Percentiles rank a stretch among this genome's conserved stretches.
These are phyloP conservation scores for Microcyclosporella mali DNA, from an alignment of 2,329 filamentous ascomycete species.

Conservation along the genomic window DNA sequence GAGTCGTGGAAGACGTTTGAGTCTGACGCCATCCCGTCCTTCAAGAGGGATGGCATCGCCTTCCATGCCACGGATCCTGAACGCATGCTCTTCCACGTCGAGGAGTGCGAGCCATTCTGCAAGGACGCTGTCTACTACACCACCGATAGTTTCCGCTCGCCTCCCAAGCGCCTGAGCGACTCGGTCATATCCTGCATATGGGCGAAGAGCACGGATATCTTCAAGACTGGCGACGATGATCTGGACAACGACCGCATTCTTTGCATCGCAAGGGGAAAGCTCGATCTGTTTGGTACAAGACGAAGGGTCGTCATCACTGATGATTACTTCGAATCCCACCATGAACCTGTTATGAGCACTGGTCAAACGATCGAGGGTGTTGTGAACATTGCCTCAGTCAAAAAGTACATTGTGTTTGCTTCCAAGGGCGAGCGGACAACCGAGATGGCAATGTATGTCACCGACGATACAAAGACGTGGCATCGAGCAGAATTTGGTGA, in stretches of 20 bases:
- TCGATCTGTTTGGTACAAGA: slow-evolving; percentile 64
- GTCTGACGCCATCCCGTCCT: slow-evolving; percentile 53
- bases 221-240: slow-evolving; percentile 61
- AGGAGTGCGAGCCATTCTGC: slow-evolving; percentile 36
- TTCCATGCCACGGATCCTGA: slow-evolving; percentile 82
- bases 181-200: slow-evolving; percentile 75
- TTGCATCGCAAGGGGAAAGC: slow-evolving; percentile 70
- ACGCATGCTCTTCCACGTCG: slow-evolving; percentile 71
- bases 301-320: slow-evolving; percentile 77
- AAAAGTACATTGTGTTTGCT: slow-evolving; percentile 80
- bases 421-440: slow-evolving; percentile 71
- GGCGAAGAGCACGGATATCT: slow-evolving; percentile 71
- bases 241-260: slow-evolving; percentile 66
- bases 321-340: slow-evolving; percentile 64
- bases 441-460: slow-evolving; percentile 88
- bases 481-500: slow-evolving; percentile 84
- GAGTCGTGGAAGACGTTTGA: slow-evolving; percentile 73
- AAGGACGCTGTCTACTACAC: slow-evolving; percentile 63
- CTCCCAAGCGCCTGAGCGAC: slow-evolving; percentile 58
- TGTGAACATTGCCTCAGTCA: slow-evolving; percentile 74
- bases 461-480: slow-evolving; percentile 77
- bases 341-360: slow-evolving; percentile 70
- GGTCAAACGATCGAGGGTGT: slow-evolving; percentile 71
- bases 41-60: slow-evolving; percentile 52
- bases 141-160: slow-evolving; percentile 70